Evolutionary conservation across 495 filamentous ascomycete species (phyloP).

Genomic region (Bathelium albidoporum): DNA sequence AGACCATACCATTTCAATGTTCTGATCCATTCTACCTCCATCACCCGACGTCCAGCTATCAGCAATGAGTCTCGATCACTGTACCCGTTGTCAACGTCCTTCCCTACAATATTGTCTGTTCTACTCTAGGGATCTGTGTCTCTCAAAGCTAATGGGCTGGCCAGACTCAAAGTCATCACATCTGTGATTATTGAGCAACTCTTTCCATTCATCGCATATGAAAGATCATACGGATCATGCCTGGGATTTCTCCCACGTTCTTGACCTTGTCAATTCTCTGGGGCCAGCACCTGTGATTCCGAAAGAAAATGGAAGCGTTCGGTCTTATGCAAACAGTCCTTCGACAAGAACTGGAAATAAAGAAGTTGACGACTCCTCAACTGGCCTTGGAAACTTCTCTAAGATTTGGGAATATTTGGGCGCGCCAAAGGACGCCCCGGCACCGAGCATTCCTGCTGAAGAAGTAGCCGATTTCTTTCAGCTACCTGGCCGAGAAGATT

Average conservation of each 20-base stretch:
- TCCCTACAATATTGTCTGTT: too few relatives aligned
- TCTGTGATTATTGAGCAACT: background rate
- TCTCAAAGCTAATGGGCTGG: background rate
- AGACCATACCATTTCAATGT: too few relatives aligned
- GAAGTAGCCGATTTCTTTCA: background rate
- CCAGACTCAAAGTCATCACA: background rate
- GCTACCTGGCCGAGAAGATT: slow-evolving; percentile 12
- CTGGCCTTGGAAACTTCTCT: slow-evolving; percentile 34
- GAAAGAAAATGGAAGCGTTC: background rate
- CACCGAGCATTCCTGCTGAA: slow-evolving; percentile 14
- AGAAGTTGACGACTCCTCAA: slow-evolving; percentile 7
- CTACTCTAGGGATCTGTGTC: too few relatives aligned
- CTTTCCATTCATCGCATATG: background rate
- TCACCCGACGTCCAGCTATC: too few relatives aligned
- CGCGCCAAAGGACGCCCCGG: slow-evolving; percentile 18
- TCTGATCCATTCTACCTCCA: too few relatives aligned
- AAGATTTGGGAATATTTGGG: slow-evolving; percentile 35
- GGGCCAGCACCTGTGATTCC: background rate
- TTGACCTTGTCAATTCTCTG: slow-evolving; percentile 21
- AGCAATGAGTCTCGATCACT: too few relatives aligned
- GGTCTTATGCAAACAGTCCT: background rate
- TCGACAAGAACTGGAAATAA: background rate
- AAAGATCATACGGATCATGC: background rate
- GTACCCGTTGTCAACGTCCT: too few relatives aligned
- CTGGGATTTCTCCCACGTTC: slow-evolving; percentile 29